These are phyloP conservation scores for Wallacemonas rigidus DNA, from an alignment of 208 protist genomes.

Conservation along the genomic window DNA sequence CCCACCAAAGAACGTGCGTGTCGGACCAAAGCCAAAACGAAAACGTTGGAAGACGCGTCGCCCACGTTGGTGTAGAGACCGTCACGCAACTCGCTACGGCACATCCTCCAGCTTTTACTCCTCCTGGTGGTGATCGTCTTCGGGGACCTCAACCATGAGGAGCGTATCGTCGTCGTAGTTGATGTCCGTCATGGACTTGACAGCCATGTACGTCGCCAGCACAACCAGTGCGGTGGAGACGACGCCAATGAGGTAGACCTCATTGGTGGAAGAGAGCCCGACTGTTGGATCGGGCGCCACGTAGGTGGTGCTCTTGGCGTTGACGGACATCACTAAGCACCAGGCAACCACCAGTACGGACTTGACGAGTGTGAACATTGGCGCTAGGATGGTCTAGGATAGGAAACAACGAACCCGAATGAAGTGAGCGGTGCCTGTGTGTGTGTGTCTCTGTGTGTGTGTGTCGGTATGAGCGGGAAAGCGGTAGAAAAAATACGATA, in stretches of 20 bases:
- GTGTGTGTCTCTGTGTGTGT: background rate
- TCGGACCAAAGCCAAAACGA: too few relatives aligned
- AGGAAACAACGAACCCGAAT: too few relatives aligned
- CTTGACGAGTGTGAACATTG: constrained; percentile 6
- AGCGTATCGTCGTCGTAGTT: constrained; percentile 86
- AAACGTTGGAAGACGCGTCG: too few relatives aligned
- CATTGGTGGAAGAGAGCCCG: constrained; percentile 41
- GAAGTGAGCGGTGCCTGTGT: background rate
- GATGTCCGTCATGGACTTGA: constrained; percentile 67
- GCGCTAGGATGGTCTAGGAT: background rate
- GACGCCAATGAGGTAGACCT: constrained; percentile 84
- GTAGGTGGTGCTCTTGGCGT: constrained; percentile 30
- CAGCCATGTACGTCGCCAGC: constrained; percentile 58
- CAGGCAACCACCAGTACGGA: background rate
- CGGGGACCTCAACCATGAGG: constrained; percentile 88
- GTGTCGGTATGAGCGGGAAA: constrained; percentile 3
- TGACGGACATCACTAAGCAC: background rate
- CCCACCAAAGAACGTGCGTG: too few relatives aligned
- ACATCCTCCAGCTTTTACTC: constrained; percentile 18
- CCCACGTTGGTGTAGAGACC: too few relatives aligned
- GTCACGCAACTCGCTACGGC: too few relatives aligned
- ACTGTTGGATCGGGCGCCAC: constrained; percentile 44
- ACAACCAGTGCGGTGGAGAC: constrained; percentile 57
- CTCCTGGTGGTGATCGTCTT: constrained; percentile 51
- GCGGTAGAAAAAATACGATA: constrained; percentile 1